Percentiles rank a stretch among this genome's conserved stretches.
Conservation (phyloP, 805 yeast species). For the Candida xiaguanensis region DNA sequence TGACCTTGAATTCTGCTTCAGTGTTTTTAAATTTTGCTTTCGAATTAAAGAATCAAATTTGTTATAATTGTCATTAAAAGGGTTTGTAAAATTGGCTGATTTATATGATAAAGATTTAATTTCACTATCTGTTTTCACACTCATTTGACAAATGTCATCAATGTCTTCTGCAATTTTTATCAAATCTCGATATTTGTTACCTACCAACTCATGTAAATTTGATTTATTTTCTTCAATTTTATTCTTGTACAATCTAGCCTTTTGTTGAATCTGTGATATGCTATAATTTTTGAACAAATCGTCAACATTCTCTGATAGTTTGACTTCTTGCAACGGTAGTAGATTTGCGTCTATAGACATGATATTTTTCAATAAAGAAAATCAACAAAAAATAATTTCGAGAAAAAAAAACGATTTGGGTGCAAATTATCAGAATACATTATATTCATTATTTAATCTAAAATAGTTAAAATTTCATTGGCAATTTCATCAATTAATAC, state of each 20-base stretch:
- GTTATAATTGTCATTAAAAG: conserved; percentile 16
- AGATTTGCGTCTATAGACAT: not conserved
- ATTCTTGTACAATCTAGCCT: conserved; percentile 25
- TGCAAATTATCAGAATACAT: conserved; percentile 2
- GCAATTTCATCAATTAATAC: conserved; percentile 38
- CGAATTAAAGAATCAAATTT: conserved; percentile 20
- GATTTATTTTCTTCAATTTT: conserved; percentile 25
- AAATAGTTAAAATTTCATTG: conserved; percentile 16
- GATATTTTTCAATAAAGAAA: not conserved
- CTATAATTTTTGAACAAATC: conserved; percentile 30
- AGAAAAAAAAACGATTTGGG: not conserved
- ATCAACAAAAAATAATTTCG: conserved; percentile 1
- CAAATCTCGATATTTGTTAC: conserved; percentile 39
- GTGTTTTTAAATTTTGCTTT: conserved; percentile 13
- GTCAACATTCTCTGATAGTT: conserved; percentile 38
- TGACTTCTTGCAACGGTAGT: not conserved
- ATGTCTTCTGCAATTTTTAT: conserved; percentile 43
- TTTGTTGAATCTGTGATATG: conserved; percentile 29
- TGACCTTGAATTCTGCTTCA: conserved; percentile 17
- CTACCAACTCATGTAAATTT: conserved; percentile 36
- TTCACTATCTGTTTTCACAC: conserved; percentile 20
- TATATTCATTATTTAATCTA: not conserved
- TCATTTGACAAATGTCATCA: conserved; percentile 24
- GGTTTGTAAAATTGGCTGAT: conserved; percentile 24
- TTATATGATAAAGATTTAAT: conserved; percentile 31